Evolutionary conservation across 495 filamentous ascomycete species (phyloP).

Genomic region (Aspergillus nidulans): DNA sequence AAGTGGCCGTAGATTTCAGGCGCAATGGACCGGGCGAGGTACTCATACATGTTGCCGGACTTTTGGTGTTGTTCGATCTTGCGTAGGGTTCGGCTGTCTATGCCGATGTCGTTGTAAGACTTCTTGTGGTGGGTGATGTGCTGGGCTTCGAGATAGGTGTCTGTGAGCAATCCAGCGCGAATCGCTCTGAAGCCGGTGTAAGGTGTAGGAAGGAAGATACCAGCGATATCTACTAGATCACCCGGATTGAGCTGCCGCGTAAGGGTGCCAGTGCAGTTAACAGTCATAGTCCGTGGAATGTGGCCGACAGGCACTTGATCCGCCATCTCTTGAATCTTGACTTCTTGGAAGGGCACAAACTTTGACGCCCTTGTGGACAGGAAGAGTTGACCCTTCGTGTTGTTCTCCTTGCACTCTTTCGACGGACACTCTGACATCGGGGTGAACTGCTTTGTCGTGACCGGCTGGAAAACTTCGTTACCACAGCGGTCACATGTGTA

Average conservation of each 20-base stretch:
- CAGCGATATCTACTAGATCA: slow-evolving; percentile 87
- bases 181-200: slow-evolving; percentile 98
- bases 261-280: slow-evolving; percentile 83
- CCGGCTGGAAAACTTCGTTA: slow-evolving; percentile 94
- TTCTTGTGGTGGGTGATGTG: slow-evolving; percentile 94
- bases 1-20: slow-evolving; percentile 96
- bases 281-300: slow-evolving; percentile 83
- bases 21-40: slow-evolving; percentile 89
- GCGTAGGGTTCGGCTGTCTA: slow-evolving; percentile 69
- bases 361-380: slow-evolving; percentile 92
- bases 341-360: slow-evolving; percentile 95
- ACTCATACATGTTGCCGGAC: slow-evolving; percentile 89
- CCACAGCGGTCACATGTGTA: slow-evolving; percentile 97
- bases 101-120: slow-evolving; percentile 81
- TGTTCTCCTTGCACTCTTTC: slow-evolving; percentile 81
- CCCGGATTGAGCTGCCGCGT: slow-evolving; percentile 86
- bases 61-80: slow-evolving; percentile 77
- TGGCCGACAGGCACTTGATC: slow-evolving; percentile 98
- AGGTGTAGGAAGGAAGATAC: slow-evolving; percentile 93
- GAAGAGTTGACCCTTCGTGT: slow-evolving; percentile 88
- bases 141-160: slow-evolving; percentile 95
- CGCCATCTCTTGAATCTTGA: slow-evolving; percentile 97
- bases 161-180: slow-evolving; percentile 87
- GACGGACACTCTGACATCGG: slow-evolving; percentile 84
- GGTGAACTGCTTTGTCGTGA: slow-evolving; percentile 83